Conservation (phyloP, 495 filamentous ascomycete genomes). For the Aspergillus carlsbadensis region DNA sequence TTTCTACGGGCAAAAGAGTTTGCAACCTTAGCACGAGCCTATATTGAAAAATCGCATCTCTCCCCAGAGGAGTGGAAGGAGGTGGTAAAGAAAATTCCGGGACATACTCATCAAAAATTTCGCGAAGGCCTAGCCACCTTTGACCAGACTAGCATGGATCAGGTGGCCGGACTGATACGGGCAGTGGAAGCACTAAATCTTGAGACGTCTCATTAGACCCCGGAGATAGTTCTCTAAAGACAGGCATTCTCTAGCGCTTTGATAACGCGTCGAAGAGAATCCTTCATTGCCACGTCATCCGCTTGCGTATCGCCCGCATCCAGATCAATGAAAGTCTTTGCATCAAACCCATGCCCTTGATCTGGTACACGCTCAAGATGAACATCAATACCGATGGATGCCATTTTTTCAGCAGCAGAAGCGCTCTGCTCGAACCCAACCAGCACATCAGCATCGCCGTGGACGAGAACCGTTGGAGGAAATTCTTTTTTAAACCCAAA, state of each 20-base stretch:
- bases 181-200: neutral
- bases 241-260: neutral
- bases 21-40: neutral
- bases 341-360: neutral
- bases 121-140: neutral
- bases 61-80: neutral
- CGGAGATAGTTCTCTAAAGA: too few relatives aligned
- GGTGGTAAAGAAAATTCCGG: neutral
- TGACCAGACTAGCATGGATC: neutral
- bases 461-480: neutral
- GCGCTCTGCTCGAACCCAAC: neutral
- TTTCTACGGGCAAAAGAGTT: neutral
- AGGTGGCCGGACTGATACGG: neutral
- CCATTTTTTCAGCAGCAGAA: neutral
- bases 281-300: neutral
- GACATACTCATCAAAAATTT: neutral
- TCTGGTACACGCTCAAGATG: neutral
- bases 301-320: neutral
- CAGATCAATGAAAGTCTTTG: neutral
- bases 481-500: neutral
- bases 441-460: neutral
- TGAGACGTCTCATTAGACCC: too few relatives aligned
- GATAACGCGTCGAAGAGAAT: neutral
- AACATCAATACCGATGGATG: neutral
- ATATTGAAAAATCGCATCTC: neutral